phyloP scores from a whole-genome alignment of 2,329 filamentous ascomycete genomes.

The Fusarium goolgardi region DNA sequence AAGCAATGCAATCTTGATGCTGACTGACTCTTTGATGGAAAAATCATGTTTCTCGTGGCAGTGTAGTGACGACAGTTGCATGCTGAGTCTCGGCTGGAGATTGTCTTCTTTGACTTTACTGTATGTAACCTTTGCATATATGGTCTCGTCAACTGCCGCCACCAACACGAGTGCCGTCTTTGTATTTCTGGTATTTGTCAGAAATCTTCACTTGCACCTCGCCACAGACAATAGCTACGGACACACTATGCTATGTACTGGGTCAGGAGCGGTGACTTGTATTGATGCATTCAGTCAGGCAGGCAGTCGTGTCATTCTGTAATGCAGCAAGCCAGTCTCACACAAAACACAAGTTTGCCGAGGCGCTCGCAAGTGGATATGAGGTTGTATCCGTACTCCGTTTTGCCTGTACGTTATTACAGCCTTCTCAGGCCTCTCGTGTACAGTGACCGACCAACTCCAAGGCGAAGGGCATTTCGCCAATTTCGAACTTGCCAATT shows the following conservation, averaged over 20 bases:
- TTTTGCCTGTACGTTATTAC: constrained; percentile 1
- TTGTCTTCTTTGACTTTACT: not conserved
- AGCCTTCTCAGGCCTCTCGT: constrained; percentile 22
- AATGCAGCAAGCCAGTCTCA: constrained; percentile 21
- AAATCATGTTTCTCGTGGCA: constrained; percentile 30
- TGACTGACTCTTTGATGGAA: constrained; percentile 15
- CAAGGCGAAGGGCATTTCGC: constrained; percentile 26
- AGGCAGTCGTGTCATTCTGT: constrained; percentile 26
- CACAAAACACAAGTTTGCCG: constrained; percentile 28
- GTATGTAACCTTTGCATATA: constrained; percentile 7
- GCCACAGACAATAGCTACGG: constrained; percentile 15
- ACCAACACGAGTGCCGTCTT: constrained; percentile 12
- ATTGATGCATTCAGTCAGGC: constrained; percentile 22
- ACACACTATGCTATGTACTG: not conserved
- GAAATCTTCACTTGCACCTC: constrained; percentile 24
- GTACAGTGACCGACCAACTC: constrained; percentile 10
- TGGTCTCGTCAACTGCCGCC: constrained; percentile 17
- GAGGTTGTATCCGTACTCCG: constrained; percentile 18
- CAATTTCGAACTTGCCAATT: constrained; percentile 32
- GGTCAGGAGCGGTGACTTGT: constrained; percentile 6
- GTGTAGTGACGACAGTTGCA: constrained; percentile 29
- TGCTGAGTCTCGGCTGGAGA: constrained; percentile 13
- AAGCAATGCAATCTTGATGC: constrained; percentile 9
- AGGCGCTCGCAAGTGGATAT: constrained; percentile 28
- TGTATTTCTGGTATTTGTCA: constrained; percentile 5